Percentiles rank a stretch among this genome's conserved stretches.
Evolutionary conservation across 805 yeast genomes (phyloP).

Genomic region (Wickerhamomyces chaumierensis): DNA sequence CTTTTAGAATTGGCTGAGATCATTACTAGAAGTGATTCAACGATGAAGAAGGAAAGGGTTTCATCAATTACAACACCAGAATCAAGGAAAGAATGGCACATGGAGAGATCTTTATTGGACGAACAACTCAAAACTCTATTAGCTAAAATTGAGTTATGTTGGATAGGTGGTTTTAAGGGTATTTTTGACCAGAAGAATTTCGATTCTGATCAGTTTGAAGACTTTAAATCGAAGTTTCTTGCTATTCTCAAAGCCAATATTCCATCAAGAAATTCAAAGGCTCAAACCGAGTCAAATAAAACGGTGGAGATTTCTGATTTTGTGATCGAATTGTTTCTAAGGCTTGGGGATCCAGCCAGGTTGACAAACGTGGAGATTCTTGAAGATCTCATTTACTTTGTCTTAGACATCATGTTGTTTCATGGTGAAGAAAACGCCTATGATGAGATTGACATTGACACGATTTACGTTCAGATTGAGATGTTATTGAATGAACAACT

Average conservation of each 20-base stretch:
- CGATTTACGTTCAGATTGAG: constrained; percentile 40
- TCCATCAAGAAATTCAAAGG: constrained; percentile 37
- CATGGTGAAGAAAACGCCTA: constrained; percentile 58
- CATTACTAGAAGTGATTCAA: constrained; percentile 47
- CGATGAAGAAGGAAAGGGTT: constrained; percentile 46
- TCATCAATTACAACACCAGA: constrained; percentile 40
- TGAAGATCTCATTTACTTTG: constrained; percentile 54
- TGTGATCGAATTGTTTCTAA: constrained; percentile 40
- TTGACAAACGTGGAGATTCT: constrained; percentile 27
- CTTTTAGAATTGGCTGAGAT: constrained; percentile 36
- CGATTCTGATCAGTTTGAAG: constrained; percentile 15
- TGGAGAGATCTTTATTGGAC: constrained; percentile 51
- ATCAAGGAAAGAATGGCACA: constrained; percentile 74
- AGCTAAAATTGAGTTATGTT: constrained; percentile 42
- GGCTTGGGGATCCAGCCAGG: constrained; percentile 28
- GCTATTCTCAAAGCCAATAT: constrained; percentile 31
- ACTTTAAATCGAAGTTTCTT: constrained; percentile 28
- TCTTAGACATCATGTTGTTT: constrained; percentile 46
- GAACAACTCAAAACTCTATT: constrained; percentile 40
- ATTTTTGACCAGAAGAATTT: constrained; percentile 33
- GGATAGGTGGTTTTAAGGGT: constrained; percentile 74
- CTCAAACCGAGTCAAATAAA: constrained; percentile 7
- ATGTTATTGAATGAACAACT: constrained; percentile 29
- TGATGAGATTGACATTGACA: constrained; percentile 53
- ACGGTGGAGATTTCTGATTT: constrained; percentile 29